A percentile compares a stretch with the other conserved stretches of the same genome.
These are phyloP conservation scores for Omphalotus guepiniiformis DNA, from an alignment of 768 basidiomycete species.

Conservation along the genomic window DNA sequence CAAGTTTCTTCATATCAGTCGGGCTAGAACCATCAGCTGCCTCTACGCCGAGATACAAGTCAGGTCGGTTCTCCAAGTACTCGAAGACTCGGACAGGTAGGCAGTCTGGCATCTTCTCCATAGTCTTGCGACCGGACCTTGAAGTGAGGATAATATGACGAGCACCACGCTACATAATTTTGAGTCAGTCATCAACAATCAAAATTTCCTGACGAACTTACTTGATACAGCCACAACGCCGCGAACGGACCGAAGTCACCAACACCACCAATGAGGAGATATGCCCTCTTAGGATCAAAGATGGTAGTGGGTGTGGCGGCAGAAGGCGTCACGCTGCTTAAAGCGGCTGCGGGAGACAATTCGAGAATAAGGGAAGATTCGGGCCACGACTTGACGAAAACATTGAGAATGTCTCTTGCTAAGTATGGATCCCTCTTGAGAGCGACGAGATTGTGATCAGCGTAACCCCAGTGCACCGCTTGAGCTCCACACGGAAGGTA, in stretches of 20 bases:
- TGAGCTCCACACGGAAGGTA: background rate
- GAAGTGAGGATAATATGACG: constrained; percentile 21
- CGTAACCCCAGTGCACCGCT: background rate
- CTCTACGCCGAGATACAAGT: constrained; percentile 15
- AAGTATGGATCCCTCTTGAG: background rate
- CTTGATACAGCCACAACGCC: constrained; percentile 28
- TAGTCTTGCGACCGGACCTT: constrained; percentile 14
- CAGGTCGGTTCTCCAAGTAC: constrained; percentile 14
- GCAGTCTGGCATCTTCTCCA: constrained; percentile 10
- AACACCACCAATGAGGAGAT: constrained; percentile 25
- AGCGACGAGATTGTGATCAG: background rate
- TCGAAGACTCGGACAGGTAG: constrained; percentile 11
- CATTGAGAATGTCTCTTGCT: background rate
- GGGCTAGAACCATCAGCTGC: constrained; percentile 14
- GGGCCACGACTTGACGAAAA: too few relatives aligned
- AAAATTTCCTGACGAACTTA: constrained; percentile 5
- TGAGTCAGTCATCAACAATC: background rate
- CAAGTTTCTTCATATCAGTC: constrained; percentile 10
- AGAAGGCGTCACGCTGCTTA: too few relatives aligned
- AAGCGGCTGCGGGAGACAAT: too few relatives aligned
- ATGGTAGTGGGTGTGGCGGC: too few relatives aligned
- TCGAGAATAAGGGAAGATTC: too few relatives aligned
- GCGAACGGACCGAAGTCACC: constrained; percentile 21
- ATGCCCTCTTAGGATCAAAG: constrained; percentile 20
- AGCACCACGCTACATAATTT: constrained; percentile 17